Percentiles rank a stretch among this genome's conserved stretches.
These are phyloP conservation scores for Daldinia sp. DNA, from an alignment of 2,329 filamentous ascomycete species.

Conservation along the genomic window DNA sequence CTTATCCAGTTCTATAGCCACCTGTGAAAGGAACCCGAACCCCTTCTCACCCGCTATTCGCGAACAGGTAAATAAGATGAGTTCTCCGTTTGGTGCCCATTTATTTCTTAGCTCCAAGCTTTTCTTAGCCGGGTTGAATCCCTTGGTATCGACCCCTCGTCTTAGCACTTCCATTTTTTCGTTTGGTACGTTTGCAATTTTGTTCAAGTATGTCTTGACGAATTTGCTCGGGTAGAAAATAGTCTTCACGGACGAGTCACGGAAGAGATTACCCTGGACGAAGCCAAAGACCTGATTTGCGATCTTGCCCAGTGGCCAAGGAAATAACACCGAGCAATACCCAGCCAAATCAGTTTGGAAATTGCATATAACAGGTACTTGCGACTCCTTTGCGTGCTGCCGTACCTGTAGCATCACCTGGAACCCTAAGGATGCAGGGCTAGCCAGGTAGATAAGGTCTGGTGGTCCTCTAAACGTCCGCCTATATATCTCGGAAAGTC, in stretches of 20 bases:
- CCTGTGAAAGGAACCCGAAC: slow-evolving; percentile 71
- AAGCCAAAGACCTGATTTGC: slow-evolving; percentile 68
- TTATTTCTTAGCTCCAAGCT: slow-evolving; percentile 60
- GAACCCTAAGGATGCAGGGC: slow-evolving; percentile 74
- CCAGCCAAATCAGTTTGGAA: slow-evolving; percentile 77
- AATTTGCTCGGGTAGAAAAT: slow-evolving; percentile 75
- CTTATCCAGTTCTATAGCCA: slow-evolving; percentile 61
- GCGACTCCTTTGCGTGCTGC: slow-evolving; percentile 62
- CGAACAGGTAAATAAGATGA: slow-evolving; percentile 72
- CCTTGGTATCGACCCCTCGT: slow-evolving; percentile 69
- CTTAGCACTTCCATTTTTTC: slow-evolving; percentile 68
- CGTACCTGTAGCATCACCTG: slow-evolving; percentile 74
- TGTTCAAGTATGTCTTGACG: slow-evolving; percentile 67
- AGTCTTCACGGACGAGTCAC: slow-evolving; percentile 66
- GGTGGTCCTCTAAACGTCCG: slow-evolving; percentile 66
- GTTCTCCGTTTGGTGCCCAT: slow-evolving; percentile 68
- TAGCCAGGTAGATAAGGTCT: slow-evolving; percentile 74
- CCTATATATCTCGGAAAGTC: slow-evolving; percentile 67
- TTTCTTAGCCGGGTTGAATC: slow-evolving; percentile 65
- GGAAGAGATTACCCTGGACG: slow-evolving; percentile 73
- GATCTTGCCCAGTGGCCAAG: slow-evolving; percentile 65
- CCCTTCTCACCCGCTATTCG: slow-evolving; percentile 75
- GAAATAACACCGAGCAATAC: slow-evolving; percentile 75
- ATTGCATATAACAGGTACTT: slow-evolving; percentile 70
- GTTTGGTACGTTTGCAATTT: slow-evolving; percentile 59